Evolutionary conservation across 2,329 filamentous ascomycete species (phyloP).

Genomic region (Neofusicoccum sp.): DNA sequence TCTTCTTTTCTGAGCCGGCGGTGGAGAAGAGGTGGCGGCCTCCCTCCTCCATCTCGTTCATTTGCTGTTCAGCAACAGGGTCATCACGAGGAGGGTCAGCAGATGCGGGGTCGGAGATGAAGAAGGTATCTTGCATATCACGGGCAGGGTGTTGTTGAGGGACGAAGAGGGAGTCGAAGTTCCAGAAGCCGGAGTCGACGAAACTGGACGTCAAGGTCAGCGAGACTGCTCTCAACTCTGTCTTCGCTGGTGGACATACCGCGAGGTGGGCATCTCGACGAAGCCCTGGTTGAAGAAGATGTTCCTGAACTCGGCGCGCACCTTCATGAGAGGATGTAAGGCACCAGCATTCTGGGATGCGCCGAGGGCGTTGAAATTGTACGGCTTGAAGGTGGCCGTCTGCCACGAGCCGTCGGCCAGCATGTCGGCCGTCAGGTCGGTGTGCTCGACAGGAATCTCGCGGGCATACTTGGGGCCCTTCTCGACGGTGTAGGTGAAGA

Average conservation of each 20-base stretch:
- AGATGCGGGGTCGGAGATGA: conserved; percentile 81
- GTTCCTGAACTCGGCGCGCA: conserved; percentile 89
- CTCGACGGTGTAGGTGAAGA: conserved; percentile 75
- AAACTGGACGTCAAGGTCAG: conserved; percentile 48
- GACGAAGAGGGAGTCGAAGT: conserved; percentile 95
- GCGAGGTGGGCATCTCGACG: conserved; percentile 93
- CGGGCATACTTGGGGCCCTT: conserved; percentile 88
- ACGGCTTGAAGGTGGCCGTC: conserved; percentile 81
- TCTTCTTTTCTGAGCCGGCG: conserved; percentile 53
- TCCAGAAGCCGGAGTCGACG: conserved; percentile 98
- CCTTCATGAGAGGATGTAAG: conserved; percentile 73
- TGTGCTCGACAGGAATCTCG: conserved; percentile 88
- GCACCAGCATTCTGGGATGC: conserved; percentile 56
- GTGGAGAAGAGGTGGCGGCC: conserved; percentile 52
- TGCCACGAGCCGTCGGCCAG: conserved; percentile 86
- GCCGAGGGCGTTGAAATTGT: conserved; percentile 74
- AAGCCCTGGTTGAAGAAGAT: conserved; percentile 99
- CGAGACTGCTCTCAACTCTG: background rate
- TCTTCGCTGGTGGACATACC: conserved; percentile 41
- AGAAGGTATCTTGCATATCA: conserved; percentile 97
- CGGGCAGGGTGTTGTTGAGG: conserved; percentile 97
- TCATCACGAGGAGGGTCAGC: conserved; percentile 67
- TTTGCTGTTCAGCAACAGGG: conserved; percentile 45
- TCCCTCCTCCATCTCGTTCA: conserved; percentile 50
- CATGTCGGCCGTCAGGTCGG: conserved; percentile 93